Evolutionary conservation across 2,329 filamentous ascomycete species (phyloP).

Genomic region (Ascochyta viciae-villosae): DNA sequence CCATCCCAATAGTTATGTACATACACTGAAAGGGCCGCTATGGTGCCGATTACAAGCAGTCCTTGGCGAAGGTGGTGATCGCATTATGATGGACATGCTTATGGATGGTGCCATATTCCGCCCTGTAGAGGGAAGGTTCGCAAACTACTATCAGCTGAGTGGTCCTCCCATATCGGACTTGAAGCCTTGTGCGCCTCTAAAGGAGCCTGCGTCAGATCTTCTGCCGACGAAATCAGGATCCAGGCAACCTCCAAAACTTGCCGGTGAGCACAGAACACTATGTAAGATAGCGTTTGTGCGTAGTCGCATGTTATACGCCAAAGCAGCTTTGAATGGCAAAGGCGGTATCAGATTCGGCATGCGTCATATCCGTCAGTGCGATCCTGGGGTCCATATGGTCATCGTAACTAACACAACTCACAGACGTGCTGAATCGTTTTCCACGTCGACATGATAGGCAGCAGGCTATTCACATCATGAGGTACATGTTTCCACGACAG

Average conservation of each 20-base stretch:
- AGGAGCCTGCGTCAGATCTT: neutral
- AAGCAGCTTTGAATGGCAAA: conserved; percentile 71
- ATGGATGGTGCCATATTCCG: conserved; percentile 80
- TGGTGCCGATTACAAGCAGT: conserved; percentile 80
- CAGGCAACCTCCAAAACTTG: conserved; percentile 2
- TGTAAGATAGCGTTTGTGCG: conserved; percentile 77
- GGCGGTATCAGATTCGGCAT: conserved; percentile 76
- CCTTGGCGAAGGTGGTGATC: conserved; percentile 76
- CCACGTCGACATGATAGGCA: conserved; percentile 55
- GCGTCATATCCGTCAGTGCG: conserved; percentile 75
- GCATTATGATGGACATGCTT: conserved; percentile 78
- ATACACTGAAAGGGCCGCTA: conserved; percentile 69
- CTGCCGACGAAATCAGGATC: neutral
- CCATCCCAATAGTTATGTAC: conserved; percentile 74
- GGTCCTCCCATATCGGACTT: conserved; percentile 67
- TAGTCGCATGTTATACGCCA: conserved; percentile 85
- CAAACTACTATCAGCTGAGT: conserved; percentile 79
- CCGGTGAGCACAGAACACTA: conserved; percentile 38
- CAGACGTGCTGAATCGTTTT: conserved; percentile 83
- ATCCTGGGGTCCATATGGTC: neutral
- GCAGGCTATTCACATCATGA: conserved; percentile 76
- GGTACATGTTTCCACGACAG: conserved; percentile 92
- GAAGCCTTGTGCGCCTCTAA: conserved; percentile 20
- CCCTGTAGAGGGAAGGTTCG: conserved; percentile 63
- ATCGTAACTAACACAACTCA: conserved; percentile 20